Percentiles rank a stretch among this genome's conserved stretches.
phyloP scores from a whole-genome alignment of 2,329 filamentous ascomycete genomes.

The Ophiocordyceps camponoti-floridani region DNA sequence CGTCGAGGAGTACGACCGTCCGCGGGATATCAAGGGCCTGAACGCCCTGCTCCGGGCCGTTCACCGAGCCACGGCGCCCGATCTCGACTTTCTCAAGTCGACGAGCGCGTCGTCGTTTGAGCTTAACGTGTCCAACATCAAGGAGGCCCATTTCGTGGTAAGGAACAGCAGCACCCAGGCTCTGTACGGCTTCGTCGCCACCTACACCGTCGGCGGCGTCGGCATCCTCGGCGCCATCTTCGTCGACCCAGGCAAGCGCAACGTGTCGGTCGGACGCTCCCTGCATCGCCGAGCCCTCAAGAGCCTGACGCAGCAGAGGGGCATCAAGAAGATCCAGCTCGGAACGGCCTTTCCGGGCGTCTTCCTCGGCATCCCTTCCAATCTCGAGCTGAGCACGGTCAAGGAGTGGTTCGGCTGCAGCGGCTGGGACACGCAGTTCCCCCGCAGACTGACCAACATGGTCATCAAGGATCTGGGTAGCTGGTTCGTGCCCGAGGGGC shows the following conservation, averaged over 20 bases:
- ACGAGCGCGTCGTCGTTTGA: constrained; percentile 62
- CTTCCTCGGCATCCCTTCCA: constrained; percentile 62
- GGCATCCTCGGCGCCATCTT: constrained; percentile 76
- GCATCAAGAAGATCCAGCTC: constrained; percentile 64
- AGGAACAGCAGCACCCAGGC: constrained; percentile 84
- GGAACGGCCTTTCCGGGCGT: constrained; percentile 70
- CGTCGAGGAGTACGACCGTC: constrained; percentile 71
- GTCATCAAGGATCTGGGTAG: constrained; percentile 50
- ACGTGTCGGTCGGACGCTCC: constrained; percentile 78
- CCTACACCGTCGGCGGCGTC: constrained; percentile 56
- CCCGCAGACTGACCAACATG: constrained; percentile 45
- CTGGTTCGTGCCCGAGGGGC: constrained; percentile 62
- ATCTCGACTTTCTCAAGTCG: constrained; percentile 50
- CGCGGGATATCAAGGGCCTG: constrained; percentile 56
- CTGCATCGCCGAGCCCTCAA: constrained; percentile 74
- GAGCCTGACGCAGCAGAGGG: constrained; percentile 48
- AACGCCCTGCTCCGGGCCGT: constrained; percentile 58
- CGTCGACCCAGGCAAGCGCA: constrained; percentile 72
- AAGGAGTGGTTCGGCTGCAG: constrained; percentile 77
- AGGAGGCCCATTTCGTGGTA: constrained; percentile 80
- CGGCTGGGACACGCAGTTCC: constrained; percentile 63
- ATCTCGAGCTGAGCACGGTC: constrained; percentile 24
- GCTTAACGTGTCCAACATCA: constrained; percentile 48
- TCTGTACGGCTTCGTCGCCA: constrained; percentile 81
- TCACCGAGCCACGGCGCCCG: constrained; percentile 47